These are phyloP conservation scores for Aureobasidium uvarum DNA, from an alignment of 2,329 filamentous ascomycete genomes.

Conservation along the genomic window DNA sequence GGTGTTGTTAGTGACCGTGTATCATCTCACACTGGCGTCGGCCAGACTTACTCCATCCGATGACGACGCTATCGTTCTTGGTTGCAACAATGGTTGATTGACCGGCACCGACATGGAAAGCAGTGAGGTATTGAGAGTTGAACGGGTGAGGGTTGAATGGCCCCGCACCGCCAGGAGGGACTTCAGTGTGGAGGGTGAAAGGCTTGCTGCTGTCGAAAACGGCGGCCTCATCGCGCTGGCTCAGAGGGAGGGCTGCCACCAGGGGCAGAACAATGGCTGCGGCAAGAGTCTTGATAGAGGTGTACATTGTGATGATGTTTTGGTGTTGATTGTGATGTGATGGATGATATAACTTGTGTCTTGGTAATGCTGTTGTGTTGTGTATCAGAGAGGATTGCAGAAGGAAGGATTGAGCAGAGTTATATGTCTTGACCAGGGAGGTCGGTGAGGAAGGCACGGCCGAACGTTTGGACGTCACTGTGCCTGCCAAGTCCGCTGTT, in stretches of 20 bases:
- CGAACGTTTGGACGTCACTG: slow-evolving; percentile 2
- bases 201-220: slow-evolving; percentile 25
- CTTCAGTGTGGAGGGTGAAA: slow-evolving; percentile 21
- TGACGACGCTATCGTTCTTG: background rate
- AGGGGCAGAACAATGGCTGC: slow-evolving; percentile 19
- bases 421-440: slow-evolving; percentile 14
- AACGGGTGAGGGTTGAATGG: too few species aligned
- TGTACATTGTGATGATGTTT: slow-evolving; percentile 1
- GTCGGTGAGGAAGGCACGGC: slow-evolving; percentile 17
- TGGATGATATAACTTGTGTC: background rate
- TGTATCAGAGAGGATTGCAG: background rate
- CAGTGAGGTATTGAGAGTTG: background rate
- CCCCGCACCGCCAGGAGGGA: too few species aligned
- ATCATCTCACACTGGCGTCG: background rate
- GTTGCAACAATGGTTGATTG: background rate
- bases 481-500: slow-evolving; percentile 12
- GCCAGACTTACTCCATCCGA: slow-evolving; percentile 18
- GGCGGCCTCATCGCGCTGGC: background rate
- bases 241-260: slow-evolving; percentile 14
- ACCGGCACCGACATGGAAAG: slow-evolving; percentile 22
- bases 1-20: background rate
- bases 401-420: background rate
- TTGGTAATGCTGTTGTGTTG: background rate
- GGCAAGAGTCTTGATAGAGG: slow-evolving; percentile 19
- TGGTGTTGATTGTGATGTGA: background rate